These are phyloP conservation scores for Phialophora chinensis DNA, from an alignment of 2,329 filamentous ascomycete species.

Conservation along the genomic window DNA sequence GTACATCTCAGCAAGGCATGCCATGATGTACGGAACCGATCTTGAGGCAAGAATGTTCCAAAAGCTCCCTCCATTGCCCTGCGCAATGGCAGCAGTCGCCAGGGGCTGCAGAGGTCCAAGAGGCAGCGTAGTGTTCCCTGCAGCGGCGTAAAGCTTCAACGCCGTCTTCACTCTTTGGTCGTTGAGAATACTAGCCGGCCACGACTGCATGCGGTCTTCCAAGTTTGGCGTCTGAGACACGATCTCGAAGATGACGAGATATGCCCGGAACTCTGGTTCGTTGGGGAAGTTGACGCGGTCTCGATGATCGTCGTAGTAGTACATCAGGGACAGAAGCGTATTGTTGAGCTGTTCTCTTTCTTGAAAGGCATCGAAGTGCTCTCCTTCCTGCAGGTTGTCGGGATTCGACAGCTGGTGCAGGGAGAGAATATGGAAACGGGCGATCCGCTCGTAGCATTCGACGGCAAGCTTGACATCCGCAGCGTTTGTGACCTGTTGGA, in stretches of 20 bases:
- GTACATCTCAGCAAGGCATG: constrained; percentile 67
- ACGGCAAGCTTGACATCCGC: constrained; percentile 64
- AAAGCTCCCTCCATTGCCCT: constrained; percentile 64
- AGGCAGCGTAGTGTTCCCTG: constrained; percentile 59
- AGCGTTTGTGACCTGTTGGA: constrained; percentile 64
- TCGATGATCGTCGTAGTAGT: constrained; percentile 64
- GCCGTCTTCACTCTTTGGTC: constrained; percentile 62
- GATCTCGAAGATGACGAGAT: constrained; percentile 64
- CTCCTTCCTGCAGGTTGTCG: constrained; percentile 54
- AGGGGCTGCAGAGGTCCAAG: constrained; percentile 59
- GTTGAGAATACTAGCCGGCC: constrained; percentile 57
- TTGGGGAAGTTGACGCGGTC: constrained; percentile 59
- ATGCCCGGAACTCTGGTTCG: constrained; percentile 69
- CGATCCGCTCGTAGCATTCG: constrained; percentile 67
- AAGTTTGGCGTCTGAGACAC: constrained; percentile 58
- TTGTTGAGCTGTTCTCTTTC: constrained; percentile 69
- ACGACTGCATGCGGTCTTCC: constrained; percentile 64
- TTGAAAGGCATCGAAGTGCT: constrained; percentile 63
- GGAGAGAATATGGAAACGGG: constrained; percentile 67
- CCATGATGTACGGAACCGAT: constrained; percentile 66
- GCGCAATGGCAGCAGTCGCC: constrained; percentile 59
- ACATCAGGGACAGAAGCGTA: constrained; percentile 65
- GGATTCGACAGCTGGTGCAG: constrained; percentile 64
- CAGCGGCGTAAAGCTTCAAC: constrained; percentile 62
- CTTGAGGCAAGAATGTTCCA: constrained; percentile 63